These are phyloP conservation scores for Chimonanthus praecox DNA, from an alignment of 164 flowering plant genomes.

Conservation along the genomic window DNA sequence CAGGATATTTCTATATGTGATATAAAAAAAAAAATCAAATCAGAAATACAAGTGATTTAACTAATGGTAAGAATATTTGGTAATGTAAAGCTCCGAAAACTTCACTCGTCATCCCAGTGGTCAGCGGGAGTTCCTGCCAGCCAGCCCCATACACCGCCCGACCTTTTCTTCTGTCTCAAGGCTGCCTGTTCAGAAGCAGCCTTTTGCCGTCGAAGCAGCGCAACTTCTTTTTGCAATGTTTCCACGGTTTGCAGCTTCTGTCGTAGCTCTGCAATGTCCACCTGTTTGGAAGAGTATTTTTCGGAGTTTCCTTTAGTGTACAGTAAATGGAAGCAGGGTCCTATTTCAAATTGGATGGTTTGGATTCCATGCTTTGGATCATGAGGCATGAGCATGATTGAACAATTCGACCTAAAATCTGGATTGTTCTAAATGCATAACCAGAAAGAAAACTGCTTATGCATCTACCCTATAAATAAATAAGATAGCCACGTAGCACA, in stretches of 20 bases:
- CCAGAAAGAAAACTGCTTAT: too few relatives aligned
- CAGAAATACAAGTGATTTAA: slow-evolving; percentile 3
- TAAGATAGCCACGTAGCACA: too few relatives aligned
- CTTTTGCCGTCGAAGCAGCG: slow-evolving; percentile 84
- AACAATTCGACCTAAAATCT: too few relatives aligned
- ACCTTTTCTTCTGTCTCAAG: slow-evolving; percentile 61
- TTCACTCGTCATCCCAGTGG: slow-evolving; percentile 36
- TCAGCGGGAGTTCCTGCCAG: slow-evolving; percentile 68
- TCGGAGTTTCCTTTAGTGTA: background rate
- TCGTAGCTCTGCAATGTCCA: slow-evolving; percentile 91
- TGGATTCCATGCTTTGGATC: too few relatives aligned
- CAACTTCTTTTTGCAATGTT: slow-evolving; percentile 78
- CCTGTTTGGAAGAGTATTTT: slow-evolving; percentile 36
- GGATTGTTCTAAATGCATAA: too few relatives aligned
- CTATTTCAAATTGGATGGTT: too few relatives aligned
- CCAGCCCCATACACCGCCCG: slow-evolving; percentile 99
- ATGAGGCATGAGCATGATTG: too few relatives aligned
- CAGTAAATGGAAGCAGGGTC: too few relatives aligned
- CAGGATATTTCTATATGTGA: background rate
- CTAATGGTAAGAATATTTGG: background rate
- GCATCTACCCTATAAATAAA: too few relatives aligned
- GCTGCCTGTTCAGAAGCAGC: slow-evolving; percentile 94
- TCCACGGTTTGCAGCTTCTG: slow-evolving; percentile 90
- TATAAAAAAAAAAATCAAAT: background rate
- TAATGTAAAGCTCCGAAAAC: background rate